These are phyloP conservation scores for Nicotiana otophora DNA, from an alignment of 257 asterid genomes.

Conservation along the genomic window DNA sequence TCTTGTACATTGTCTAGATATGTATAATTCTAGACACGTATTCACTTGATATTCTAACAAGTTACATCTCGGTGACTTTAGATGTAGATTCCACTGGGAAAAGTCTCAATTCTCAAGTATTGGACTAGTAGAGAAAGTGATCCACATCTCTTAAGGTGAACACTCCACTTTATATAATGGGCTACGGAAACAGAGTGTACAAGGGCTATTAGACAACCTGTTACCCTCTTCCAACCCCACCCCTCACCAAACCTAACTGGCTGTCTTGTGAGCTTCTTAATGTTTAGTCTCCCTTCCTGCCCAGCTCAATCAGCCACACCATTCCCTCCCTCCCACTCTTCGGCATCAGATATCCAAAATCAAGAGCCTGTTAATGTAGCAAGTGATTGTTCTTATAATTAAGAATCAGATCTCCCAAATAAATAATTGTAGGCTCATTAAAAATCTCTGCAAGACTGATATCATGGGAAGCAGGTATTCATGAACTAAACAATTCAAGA, in stretches of 20 bases:
- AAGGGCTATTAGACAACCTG: neutral
- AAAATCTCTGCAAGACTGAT: neutral
- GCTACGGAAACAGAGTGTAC: neutral
- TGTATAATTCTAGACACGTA: neutral
- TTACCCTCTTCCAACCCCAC: neutral
- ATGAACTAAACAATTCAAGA: constrained; percentile 1
- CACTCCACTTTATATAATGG: neutral
- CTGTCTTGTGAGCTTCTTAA: neutral
- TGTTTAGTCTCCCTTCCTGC: constrained; percentile 1
- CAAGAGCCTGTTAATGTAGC: neutral
- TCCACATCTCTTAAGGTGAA: neutral
- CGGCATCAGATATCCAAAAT: neutral
- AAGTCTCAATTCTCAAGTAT: neutral
- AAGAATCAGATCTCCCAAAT: neutral
- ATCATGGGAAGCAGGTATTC: neutral
- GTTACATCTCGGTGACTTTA: neutral
- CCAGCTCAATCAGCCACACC: neutral
- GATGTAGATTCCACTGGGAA: neutral
- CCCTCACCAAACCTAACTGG: neutral
- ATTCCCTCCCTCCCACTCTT: neutral
- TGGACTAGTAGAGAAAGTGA: neutral
- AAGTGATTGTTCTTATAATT: neutral
- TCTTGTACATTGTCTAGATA: neutral
- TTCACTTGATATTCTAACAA: neutral
- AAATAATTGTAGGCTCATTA: neutral